Evolutionary conservation across 345 rosid genomes (phyloP).

Genomic region (Bruguiera gymnorhiza): DNA sequence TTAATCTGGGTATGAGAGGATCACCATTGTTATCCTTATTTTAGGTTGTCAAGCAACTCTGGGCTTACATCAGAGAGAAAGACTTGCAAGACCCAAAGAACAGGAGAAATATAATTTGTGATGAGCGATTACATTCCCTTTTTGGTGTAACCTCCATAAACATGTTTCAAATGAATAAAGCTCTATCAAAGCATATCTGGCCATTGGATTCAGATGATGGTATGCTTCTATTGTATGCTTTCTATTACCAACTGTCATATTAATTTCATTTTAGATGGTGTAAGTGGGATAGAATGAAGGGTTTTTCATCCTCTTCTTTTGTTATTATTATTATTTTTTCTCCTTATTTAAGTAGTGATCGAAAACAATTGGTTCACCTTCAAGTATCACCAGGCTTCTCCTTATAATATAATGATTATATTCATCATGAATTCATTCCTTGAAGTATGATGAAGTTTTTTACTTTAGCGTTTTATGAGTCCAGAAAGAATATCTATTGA

Average conservation of each 20-base stretch:
- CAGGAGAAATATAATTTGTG: slow-evolving; percentile 50
- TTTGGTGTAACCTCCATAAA: slow-evolving; percentile 49
- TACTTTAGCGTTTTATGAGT: background rate
- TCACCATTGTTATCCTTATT: background rate
- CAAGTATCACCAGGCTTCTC: background rate
- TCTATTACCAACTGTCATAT: background rate
- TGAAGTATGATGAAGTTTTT: background rate
- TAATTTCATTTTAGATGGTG: background rate
- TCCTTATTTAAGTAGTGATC: background rate
- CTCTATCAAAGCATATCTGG: slow-evolving; percentile 57
- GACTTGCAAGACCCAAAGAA: slow-evolving; percentile 62
- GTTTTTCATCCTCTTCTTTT: background rate
- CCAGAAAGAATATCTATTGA: background rate
- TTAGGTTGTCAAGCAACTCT: slow-evolving; percentile 59
- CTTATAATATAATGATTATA: too few relatives aligned
- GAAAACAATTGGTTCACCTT: background rate
- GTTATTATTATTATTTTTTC: background rate
- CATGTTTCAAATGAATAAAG: slow-evolving; percentile 70
- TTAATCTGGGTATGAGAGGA: background rate
- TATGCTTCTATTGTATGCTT: slow-evolving; percentile 2
- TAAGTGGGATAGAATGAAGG: too few relatives aligned
- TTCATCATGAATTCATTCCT: background rate
- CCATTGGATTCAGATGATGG: slow-evolving; percentile 45
- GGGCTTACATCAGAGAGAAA: slow-evolving; percentile 55
- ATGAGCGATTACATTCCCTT: slow-evolving; percentile 43